A percentile compares a stretch with the other conserved stretches of the same genome.
Evolutionary conservation across 805 yeast genomes (phyloP).

Genomic region (Lachancea sp.): DNA sequence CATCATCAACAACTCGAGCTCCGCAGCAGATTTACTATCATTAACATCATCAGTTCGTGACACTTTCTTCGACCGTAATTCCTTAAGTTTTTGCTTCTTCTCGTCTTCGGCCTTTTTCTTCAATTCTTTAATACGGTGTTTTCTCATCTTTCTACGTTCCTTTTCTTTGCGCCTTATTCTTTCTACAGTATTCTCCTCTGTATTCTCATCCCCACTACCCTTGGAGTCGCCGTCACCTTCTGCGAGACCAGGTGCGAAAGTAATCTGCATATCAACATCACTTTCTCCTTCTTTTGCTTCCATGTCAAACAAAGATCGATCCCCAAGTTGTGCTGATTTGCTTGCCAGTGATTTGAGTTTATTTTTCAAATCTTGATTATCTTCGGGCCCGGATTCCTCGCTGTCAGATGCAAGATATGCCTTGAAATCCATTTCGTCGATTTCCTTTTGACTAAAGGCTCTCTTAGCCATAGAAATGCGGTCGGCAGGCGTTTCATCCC

Average conservation of each 20-base stretch:
- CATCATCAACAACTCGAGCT: slow-evolving; percentile 67
- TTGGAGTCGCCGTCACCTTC: slow-evolving; percentile 33
- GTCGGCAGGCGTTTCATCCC: slow-evolving; percentile 98
- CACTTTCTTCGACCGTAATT: slow-evolving; percentile 24
- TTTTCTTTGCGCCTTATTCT: slow-evolving; percentile 81
- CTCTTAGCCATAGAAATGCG: slow-evolving; percentile 68
- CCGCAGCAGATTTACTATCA: slow-evolving; percentile 46
- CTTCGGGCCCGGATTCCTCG: slow-evolving; percentile 44
- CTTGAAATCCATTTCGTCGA: slow-evolving; percentile 84
- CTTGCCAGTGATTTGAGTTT: slow-evolving; percentile 59
- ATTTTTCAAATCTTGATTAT: slow-evolving; percentile 37
- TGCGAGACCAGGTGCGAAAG: slow-evolving; percentile 83
- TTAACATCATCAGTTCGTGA: slow-evolving; percentile 24
- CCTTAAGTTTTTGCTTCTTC: slow-evolving; percentile 39
- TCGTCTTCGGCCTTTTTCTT: slow-evolving; percentile 47
- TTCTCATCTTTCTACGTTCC: slow-evolving; percentile 82
- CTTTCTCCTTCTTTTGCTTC: slow-evolving; percentile 42
- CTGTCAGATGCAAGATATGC: slow-evolving; percentile 87
- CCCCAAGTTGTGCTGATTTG: slow-evolving; percentile 33
- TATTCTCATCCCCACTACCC: slow-evolving; percentile 33
- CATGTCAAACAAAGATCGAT: slow-evolving; percentile 31
- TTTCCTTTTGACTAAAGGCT: slow-evolving; percentile 81
- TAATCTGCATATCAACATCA: slow-evolving; percentile 88
- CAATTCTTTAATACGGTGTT: slow-evolving; percentile 63
- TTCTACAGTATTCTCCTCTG: slow-evolving; percentile 68